Conservation (phyloP, 352 stramenopile species). For the Phytophthora boehmeriae region DNA sequence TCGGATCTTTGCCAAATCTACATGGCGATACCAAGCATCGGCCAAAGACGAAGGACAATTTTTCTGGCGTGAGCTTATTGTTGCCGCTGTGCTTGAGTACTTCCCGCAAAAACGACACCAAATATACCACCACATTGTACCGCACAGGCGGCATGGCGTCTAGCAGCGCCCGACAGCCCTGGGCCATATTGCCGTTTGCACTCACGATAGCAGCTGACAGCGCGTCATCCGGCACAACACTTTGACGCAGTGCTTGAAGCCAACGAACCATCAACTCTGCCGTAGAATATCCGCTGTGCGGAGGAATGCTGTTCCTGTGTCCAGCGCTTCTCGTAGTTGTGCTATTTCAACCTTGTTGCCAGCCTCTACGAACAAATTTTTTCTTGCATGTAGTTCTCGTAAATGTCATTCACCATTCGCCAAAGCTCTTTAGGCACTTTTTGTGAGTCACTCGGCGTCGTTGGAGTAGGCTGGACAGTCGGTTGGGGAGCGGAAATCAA, state of each 20-base stretch:
- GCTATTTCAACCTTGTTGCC: constrained; percentile 71
- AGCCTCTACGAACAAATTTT: constrained; percentile 87
- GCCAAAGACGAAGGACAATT: constrained; percentile 78
- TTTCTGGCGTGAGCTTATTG: constrained; percentile 79
- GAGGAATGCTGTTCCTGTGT: constrained; percentile 90
- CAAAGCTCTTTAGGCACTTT: constrained; percentile 98
- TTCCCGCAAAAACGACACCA: constrained; percentile 96
- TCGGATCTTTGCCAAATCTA: constrained; percentile 25
- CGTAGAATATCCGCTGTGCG: constrained; percentile 89
- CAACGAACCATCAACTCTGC: constrained; percentile 91
- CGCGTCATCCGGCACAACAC: constrained; percentile 86
- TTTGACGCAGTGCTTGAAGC: constrained; percentile 90
- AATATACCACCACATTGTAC: constrained; percentile 98
- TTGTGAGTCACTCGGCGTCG: constrained; percentile 36
- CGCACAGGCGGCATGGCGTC: constrained; percentile 91
- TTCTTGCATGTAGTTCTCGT: constrained; percentile 72
- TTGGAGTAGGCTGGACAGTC: constrained; percentile 41
- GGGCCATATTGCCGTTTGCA: constrained; percentile 74
- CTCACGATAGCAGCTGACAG: constrained; percentile 70
- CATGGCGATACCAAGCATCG: constrained; percentile 69
- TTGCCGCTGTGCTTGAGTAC: constrained; percentile 73
- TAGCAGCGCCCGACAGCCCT: constrained; percentile 74
- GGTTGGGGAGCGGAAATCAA: constrained; percentile 30
- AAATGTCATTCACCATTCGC: constrained; percentile 97
- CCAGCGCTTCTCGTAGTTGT: constrained; percentile 90